These are phyloP conservation scores for Pythium graminicola DNA, from an alignment of 352 stramenopile species.

Conservation along the genomic window DNA sequence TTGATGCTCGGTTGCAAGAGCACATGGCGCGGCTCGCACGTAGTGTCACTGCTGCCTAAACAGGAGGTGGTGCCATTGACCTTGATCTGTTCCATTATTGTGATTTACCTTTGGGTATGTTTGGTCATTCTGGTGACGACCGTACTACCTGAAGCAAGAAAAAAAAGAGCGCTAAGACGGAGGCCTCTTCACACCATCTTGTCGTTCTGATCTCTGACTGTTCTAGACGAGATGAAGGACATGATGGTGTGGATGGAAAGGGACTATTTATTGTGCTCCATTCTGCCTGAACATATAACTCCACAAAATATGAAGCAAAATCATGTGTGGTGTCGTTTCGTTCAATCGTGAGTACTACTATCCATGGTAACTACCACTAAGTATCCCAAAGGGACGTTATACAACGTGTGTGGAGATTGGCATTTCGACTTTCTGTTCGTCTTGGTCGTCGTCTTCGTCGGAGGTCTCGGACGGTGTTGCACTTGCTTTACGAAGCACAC, in stretches of 20 bases:
- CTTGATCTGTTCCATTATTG: neutral
- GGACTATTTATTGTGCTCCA: slow-evolving; percentile 26
- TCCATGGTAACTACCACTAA: neutral
- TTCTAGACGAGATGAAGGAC: no score
- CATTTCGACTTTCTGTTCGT: neutral
- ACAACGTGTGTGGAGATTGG: slow-evolving; percentile 4
- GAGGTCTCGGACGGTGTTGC: slow-evolving; percentile 22
- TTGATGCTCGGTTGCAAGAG: slow-evolving; percentile 59
- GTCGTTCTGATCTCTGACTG: no score
- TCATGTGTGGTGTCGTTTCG: slow-evolving; percentile 1
- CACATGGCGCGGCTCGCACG: slow-evolving; percentile 50
- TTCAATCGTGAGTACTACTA: neutral
- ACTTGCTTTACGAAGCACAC: neutral
- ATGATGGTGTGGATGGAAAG: slow-evolving; percentile 14
- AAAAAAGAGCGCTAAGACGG: neutral
- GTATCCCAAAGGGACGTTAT: neutral
- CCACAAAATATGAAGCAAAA: slow-evolving; percentile 25
- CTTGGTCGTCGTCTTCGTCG: slow-evolving; percentile 16
- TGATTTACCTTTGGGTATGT: no score
- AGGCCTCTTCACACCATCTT: neutral
- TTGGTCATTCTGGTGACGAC: no score
- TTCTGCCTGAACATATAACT: slow-evolving; percentile 22
- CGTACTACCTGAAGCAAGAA: neutral
- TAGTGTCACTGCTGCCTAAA: slow-evolving; percentile 48
- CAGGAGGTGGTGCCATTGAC: neutral